Percentiles rank a stretch among this genome's conserved stretches.
These are phyloP conservation scores for Diaporthe sp. DNA, from an alignment of 2,329 filamentous ascomycete genomes.

Conservation along the genomic window DNA sequence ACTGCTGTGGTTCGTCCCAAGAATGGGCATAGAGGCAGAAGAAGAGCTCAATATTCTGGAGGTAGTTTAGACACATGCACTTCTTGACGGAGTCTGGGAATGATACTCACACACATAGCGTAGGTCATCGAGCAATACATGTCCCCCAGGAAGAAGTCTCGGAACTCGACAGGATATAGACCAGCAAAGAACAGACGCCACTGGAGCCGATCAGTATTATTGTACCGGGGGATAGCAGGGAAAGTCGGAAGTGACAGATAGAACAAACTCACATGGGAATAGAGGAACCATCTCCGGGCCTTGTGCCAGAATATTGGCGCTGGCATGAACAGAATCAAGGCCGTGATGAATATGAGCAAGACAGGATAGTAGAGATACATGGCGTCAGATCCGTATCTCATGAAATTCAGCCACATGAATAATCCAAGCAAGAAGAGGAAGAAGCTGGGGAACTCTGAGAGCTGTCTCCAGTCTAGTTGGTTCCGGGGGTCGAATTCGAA, in stretches of 20 bases:
- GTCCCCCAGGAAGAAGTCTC: slow-evolving; percentile 97
- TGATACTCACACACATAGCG: slow-evolving; percentile 78
- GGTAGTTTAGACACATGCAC: background rate
- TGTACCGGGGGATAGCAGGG: too few species aligned
- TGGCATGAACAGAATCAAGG: slow-evolving; percentile 81
- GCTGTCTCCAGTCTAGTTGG: slow-evolving; percentile 88
- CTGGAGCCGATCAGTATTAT: slow-evolving; percentile 55
- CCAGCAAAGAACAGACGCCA: slow-evolving; percentile 89
- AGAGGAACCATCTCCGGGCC: slow-evolving; percentile 87
- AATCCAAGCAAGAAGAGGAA: slow-evolving; percentile 84
- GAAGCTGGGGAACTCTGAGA: slow-evolving; percentile 88
- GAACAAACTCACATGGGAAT: slow-evolving; percentile 78
- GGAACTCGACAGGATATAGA: slow-evolving; percentile 93
- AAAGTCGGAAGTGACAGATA: background rate
- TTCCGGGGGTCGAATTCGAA: slow-evolving; percentile 95
- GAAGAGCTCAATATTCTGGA: slow-evolving; percentile 88
- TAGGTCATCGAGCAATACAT: slow-evolving; percentile 98
- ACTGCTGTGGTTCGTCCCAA: slow-evolving; percentile 81
- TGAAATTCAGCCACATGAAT: slow-evolving; percentile 91
- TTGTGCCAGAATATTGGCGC: slow-evolving; percentile 79
- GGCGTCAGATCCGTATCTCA: slow-evolving; percentile 70
- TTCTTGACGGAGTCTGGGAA: fast-evolving
- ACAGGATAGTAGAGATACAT: slow-evolving; percentile 92
- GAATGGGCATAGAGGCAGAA: slow-evolving; percentile 90
- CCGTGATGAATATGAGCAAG: slow-evolving; percentile 78